phyloP scores from a whole-genome alignment of 2,329 filamentous ascomycete species.

The Fusarium fujikuroi region DNA sequence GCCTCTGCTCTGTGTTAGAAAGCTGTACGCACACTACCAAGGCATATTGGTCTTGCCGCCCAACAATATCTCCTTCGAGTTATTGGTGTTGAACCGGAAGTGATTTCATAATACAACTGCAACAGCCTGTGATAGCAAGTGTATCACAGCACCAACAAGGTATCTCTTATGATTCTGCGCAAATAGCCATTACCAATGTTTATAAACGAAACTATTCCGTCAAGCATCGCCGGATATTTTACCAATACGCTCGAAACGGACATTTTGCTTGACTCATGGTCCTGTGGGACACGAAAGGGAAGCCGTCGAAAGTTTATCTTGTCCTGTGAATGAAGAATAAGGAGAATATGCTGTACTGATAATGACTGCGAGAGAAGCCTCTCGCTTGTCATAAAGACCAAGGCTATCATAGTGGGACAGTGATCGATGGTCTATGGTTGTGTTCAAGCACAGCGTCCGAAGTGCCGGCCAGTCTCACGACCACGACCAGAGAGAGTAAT shows the following conservation, averaged over 20 bases:
- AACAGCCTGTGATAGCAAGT: constrained; percentile 73
- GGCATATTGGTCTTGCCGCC: constrained; percentile 49
- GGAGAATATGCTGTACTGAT: not conserved
- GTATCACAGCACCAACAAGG: constrained; percentile 69
- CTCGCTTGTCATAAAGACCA: not conserved
- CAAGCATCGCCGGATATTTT: no score
- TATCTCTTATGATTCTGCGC: constrained; percentile 64
- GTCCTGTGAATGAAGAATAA: not conserved
- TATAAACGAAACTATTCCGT: not conserved
- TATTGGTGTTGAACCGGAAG: constrained; percentile 72
- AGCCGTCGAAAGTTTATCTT: not conserved
- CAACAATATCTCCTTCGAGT: constrained; percentile 69
- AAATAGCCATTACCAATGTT: constrained; percentile 51
- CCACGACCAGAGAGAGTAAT: not conserved
- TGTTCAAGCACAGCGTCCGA: not conserved
- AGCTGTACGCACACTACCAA: constrained; percentile 69
- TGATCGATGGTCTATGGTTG: not conserved
- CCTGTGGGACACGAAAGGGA: not conserved
- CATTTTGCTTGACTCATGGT: not conserved
- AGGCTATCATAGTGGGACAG: not conserved
- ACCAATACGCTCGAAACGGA: no score
- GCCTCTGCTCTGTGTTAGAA: constrained; percentile 60
- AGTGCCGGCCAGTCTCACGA: not conserved
- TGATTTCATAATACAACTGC: constrained; percentile 73
- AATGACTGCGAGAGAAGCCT: no score